Base-by-base conservation (phyloP, 2,329 filamentous ascomycete species). In the Mycosphaerella sp. region DNA sequence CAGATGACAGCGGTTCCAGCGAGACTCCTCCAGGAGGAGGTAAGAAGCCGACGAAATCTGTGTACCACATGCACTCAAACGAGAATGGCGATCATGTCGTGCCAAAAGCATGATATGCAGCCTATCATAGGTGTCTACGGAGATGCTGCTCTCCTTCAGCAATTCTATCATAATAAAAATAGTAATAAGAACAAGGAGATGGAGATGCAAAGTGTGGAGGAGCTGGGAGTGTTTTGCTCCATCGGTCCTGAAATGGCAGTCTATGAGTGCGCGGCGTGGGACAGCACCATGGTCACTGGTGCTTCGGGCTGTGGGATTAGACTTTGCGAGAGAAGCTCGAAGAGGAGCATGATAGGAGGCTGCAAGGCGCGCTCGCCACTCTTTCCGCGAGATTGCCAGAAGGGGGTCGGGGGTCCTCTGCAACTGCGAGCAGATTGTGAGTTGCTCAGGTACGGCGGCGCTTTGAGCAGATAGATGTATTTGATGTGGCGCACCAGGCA, bases 221-320 rank as follows among this genome's bases (percentile, higher is more conserved):
- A 50, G 8, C 10, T 43, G 21, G 53, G 64, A 60, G 59, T 10
- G 14, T 74, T 70, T 68, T 76, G 74, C 54, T 62, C 63, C 3
- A 42, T 76, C 1, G 76, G 74, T 45, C 65, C 66, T 2, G 60
- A 60, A 9, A 65, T 70, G 1, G 73, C 71, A 0, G 64, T 63
- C 2, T 69, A 67, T 34, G 58, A 59, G 16, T 76, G 73, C 52
- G 50, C 36, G 49, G 56, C 46, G 3, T 44, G 13, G 30, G 30
- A 8, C 18, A 32, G 41, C 41, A 34, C 27, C 4, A 45, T 41
- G 10, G 52, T 50, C 27, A 49, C 35, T 5, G 21, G 64, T 2
- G 21, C 4, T 21, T 21, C 21, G 21, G 21, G 21, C 21, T 71
- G 68, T 54, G 67, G 68, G 3, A 43, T 70, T 2, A 45, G 49